phyloP scores from a whole-genome alignment of 306 rosid species.

The Quercus variabilis region DNA sequence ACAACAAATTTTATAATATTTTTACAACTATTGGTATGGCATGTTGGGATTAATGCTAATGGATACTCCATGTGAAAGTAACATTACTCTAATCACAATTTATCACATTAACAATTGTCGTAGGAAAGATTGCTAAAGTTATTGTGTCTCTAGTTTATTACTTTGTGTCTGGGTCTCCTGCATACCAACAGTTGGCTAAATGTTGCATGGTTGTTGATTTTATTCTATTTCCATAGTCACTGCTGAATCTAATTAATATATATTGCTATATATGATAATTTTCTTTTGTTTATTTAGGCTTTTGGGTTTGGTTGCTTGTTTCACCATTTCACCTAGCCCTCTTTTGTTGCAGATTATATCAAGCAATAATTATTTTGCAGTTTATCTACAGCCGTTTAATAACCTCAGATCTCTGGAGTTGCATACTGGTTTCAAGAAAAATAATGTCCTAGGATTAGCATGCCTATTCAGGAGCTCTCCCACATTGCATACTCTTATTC shows the following conservation, averaged over 20 bases:
- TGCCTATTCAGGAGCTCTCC: constrained; percentile 64
- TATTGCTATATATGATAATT: background rate
- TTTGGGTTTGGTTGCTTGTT: background rate
- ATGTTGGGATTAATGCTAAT: too few species aligned
- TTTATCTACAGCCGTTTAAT: constrained; percentile 48
- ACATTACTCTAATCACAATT: too few species aligned
- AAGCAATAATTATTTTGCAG: constrained; percentile 38
- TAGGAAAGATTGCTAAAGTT: too few species aligned
- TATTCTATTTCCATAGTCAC: too few species aligned
- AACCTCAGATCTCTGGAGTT: constrained; percentile 58
- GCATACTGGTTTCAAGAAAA: constrained; percentile 58
- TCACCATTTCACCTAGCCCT: background rate
- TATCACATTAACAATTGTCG: rapidly evolving
- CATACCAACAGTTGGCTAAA: too few species aligned
- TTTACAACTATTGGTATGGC: too few species aligned
- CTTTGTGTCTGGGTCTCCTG: too few species aligned
- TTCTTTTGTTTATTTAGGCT: background rate
- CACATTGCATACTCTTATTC: constrained; percentile 44
- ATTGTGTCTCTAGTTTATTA: too few species aligned
- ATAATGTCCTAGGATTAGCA: constrained; percentile 54
- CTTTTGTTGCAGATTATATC: constrained; percentile 65
- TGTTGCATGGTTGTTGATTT: too few species aligned
- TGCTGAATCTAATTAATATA: too few species aligned
- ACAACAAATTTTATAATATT: too few species aligned
- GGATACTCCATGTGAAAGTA: too few species aligned